These are phyloP conservation scores for Aspergillus sp. DNA, from an alignment of 2,329 filamentous ascomycete genomes.

Conservation along the genomic window DNA sequence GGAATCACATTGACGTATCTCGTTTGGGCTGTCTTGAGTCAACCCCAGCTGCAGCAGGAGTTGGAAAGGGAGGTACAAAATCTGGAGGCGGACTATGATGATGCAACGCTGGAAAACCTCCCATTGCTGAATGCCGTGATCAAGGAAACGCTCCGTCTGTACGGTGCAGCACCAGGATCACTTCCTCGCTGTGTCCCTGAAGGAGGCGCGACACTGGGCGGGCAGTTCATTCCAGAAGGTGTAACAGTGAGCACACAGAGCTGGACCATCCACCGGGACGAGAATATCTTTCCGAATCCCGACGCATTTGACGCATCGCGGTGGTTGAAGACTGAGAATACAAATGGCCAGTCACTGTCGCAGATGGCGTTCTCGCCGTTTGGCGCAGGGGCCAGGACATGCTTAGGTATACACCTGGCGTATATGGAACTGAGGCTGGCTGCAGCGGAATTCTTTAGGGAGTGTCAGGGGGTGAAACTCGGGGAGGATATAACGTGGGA, in stretches of 20 bases:
- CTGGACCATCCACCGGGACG: constrained; percentile 55
- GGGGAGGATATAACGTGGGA: constrained; percentile 15
- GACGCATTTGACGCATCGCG: constrained; percentile 52
- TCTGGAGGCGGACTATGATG: constrained; percentile 31
- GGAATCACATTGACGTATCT: constrained; percentile 50
- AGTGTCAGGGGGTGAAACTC: constrained; percentile 18
- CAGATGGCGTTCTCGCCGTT: constrained; percentile 65
- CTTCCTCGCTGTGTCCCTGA: constrained; percentile 54
- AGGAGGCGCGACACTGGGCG: constrained; percentile 41
- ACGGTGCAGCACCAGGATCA: constrained; percentile 57
- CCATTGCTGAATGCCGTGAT: constrained; percentile 57
- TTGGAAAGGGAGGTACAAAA: constrained; percentile 49
- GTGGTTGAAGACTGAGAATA: constrained; percentile 46
- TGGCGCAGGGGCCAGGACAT: constrained; percentile 64
- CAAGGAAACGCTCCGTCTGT: constrained; percentile 59
- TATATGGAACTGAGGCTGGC: constrained; percentile 55
- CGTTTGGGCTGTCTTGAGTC: constrained; percentile 35
- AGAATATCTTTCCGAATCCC: constrained; percentile 48
- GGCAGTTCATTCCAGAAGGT: constrained; percentile 49
- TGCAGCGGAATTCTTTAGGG: constrained; percentile 51
- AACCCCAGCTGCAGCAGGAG: constrained; percentile 41
- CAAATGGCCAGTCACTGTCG: constrained; percentile 14
- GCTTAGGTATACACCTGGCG: constrained; percentile 67
- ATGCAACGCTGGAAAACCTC: constrained; percentile 50
- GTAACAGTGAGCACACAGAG: constrained; percentile 53